A percentile compares a stretch with the other conserved stretches of the same genome.
phyloP scores from a whole-genome alignment of 129 eudicot genomes.

The Flaveria robusta region DNA sequence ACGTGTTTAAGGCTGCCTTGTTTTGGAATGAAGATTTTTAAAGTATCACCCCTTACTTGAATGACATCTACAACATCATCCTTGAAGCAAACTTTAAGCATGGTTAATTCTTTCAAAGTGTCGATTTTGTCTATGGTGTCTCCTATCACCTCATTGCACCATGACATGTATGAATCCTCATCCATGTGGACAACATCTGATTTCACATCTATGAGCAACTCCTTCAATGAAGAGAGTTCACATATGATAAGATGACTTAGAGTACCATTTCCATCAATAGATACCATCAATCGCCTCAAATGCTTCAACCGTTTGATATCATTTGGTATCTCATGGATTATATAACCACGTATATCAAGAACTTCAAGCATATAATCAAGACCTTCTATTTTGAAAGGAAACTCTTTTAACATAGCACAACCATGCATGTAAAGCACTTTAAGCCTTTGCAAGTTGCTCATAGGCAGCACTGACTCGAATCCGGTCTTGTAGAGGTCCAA shows the following conservation, averaged over 20 bases:
- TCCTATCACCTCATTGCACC: background rate
- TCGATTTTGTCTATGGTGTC: background rate
- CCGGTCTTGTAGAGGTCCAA: slow-evolving; percentile 1
- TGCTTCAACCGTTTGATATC: background rate
- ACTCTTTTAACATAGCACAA: background rate
- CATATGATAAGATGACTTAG: background rate
- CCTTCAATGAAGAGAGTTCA: background rate
- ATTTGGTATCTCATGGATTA: background rate
- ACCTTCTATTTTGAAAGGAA: background rate
- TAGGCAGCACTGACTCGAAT: background rate
- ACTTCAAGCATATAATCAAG: background rate
- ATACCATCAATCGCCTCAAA: slow-evolving; percentile 18
- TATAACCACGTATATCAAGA: slow-evolving; percentile 15
- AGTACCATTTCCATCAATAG: background rate
- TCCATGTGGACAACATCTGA: too few species aligned
- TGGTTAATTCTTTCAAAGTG: background rate
- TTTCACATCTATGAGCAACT: slow-evolving; percentile 20
- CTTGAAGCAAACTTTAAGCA: background rate
- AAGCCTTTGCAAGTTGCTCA: background rate
- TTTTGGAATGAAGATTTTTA: slow-evolving; percentile 19
- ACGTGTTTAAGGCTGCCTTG: slow-evolving; percentile 1
- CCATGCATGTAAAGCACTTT: slow-evolving; percentile 7
- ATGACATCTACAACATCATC: background rate
- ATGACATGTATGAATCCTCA: background rate
- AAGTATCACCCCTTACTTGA: background rate